These are phyloP conservation scores for Hibiscus syriacus DNA, from an alignment of 345 rosid genomes.

Conservation along the genomic window DNA sequence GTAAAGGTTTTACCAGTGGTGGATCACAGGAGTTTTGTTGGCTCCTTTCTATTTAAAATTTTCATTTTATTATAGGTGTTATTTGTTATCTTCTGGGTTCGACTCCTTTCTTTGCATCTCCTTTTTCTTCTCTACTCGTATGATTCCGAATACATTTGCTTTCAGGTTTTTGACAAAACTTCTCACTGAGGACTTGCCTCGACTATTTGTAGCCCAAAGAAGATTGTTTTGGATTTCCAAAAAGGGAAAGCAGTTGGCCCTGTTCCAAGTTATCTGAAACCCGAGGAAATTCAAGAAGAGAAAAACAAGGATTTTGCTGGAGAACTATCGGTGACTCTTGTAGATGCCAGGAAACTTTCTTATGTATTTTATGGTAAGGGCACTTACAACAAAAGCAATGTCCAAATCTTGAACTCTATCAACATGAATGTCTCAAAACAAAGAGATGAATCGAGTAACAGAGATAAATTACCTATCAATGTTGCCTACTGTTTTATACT, in stretches of 20 bases:
- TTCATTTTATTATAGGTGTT: not conserved
- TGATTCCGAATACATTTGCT: conserved; percentile 8
- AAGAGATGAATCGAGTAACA: not conserved
- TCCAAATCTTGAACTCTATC: not conserved
- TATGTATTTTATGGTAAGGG: conserved; percentile 62
- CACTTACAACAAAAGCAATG: not conserved
- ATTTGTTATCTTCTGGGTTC: not conserved
- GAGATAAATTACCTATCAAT: not conserved
- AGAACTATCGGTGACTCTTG: conserved; percentile 90
- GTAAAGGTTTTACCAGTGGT: not conserved
- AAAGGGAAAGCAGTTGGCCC: conserved; percentile 96
- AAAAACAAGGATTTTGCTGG: conserved; percentile 79
- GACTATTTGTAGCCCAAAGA: conserved; percentile 89
- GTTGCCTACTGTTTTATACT: not conserved
- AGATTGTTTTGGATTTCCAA: conserved; percentile 94
- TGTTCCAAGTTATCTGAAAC: conserved; percentile 48
- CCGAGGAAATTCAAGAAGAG: conserved; percentile 86
- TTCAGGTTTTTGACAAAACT: conserved; percentile 88
- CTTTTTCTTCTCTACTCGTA: not conserved
- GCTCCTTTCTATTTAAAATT: not conserved
- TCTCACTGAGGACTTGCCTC: conserved; percentile 91
- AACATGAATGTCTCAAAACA: not conserved
- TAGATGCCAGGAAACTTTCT: conserved; percentile 83
- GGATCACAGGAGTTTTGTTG: not conserved
- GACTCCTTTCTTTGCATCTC: not conserved